Evolutionary conservation across 306 rosid genomes (phyloP), one percentile per base, ranked within the genome.

Genomic region (Vigna radiata): DNA sequence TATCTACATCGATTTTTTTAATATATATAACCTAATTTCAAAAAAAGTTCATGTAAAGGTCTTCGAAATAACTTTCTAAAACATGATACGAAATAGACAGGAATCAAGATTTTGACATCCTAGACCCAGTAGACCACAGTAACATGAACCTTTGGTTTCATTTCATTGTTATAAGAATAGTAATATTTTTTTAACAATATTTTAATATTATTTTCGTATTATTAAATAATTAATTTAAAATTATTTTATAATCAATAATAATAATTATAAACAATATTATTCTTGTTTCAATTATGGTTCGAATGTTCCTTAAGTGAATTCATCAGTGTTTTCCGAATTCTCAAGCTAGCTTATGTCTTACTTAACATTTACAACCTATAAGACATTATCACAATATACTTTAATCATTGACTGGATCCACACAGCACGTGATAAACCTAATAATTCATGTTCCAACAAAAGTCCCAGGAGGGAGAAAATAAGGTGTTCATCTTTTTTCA

Each of bases 381-480:
- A 76, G 41, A 55, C 74, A 33, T 36, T 23, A 8, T 23, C 21
- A 64, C 27, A 49, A 25, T 3, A 25, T 3, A 52, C 21, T 25
- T 52, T 72, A 48, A 47, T 75, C 33, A 37, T 50, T 15, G 58
- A 54, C 59, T n/a, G 36, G 67, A 77, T 66, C 81, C 65, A 76
- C 66, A 52, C 52, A 6, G 31, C 73, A 39, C 73, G 65, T 65
- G 56, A 50, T 64, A 64, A 76, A 64, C 59, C 11, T 1, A 54
- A 14, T 27, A 27, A 17, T 61, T 8, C 44, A 60, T 21, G 4
- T 61, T 60, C 23, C 9, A 19, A 67, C 23, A 37, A 71, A 43
- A 33, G 37, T 33, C 37, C 7, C 1, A 41, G 10, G 12, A 1
- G 3, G 15, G 77, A 23, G 56, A 19, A 72, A 55, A 14, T 25